Base-by-base conservation (phyloP, 371 early-diverging fungal genomes). In the Choanephora cucurbitarum region DNA sequence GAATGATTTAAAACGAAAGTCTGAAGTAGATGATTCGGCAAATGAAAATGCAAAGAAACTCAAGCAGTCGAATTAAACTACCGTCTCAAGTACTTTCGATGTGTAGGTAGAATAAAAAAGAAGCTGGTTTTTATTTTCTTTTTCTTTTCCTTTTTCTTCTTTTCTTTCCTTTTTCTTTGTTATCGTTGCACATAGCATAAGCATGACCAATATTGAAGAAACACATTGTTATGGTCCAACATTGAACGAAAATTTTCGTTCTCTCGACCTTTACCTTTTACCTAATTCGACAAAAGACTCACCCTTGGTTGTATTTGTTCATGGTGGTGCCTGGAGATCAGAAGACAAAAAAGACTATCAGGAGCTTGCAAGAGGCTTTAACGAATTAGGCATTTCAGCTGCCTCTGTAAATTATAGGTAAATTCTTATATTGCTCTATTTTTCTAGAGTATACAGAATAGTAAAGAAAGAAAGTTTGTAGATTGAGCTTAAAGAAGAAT, bases 251-350 rank as follows among this genome's bases (percentile, higher is more conserved):
- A 49, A 50, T 13, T 24, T 18, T 3, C 44, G 52, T 3, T 57
- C 66, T 13, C 41, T 73, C 4, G 78, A 78, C 40, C 22, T 78
- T 2, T 78, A 78, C 31, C 46, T 48, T 19, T 45, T 66, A 2
- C 33, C 42, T 18, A 19, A 53, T 17, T 57, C 49, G 1, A 49
- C 41, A n/a, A 33, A 50, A 2, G 9, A 32, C 1, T 49, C 64
- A 2, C 83, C 89, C 3, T 58, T 91, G 9, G 54, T 86, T 8
- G 80, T 90, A 5, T 87, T 86, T 67, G 67, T 91, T 17, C 91
- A 91, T 66, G 92, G 94, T 31, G 94, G 94, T 6, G 91, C 92
- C 5, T 94, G 94, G 94, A 75, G 89, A 19, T 73, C 85, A 0
- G 90, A 89, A 54, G 89, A 90, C 66, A 90, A 91, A 63, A 56